Evolutionary conservation across 2,329 filamentous ascomycete genomes (phyloP).

Genomic region (Blastomyces silverae): DNA sequence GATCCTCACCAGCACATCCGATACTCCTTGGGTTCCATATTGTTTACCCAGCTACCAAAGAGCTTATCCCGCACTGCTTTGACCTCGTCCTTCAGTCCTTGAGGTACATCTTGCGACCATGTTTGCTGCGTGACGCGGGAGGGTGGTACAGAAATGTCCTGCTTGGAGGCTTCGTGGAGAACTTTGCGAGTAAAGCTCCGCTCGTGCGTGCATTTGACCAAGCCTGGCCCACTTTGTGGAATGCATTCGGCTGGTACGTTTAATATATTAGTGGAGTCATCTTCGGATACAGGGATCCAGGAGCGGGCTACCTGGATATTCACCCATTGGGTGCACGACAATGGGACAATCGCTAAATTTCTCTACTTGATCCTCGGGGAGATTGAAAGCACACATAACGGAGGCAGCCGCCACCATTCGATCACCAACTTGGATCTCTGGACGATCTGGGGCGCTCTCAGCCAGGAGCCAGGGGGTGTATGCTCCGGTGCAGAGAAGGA

Average conservation of each 20-base stretch:
- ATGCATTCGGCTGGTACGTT: conserved; percentile 15
- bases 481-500: conserved; percentile 25
- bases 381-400: conserved; percentile 11
- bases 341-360: conserved; percentile 15
- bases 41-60: conserved; percentile 9
- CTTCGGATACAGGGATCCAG: not conserved
- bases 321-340: conserved; percentile 12
- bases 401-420: conserved; percentile 39
- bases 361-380: conserved; percentile 13
- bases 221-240: conserved; percentile 3
- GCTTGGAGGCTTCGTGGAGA: conserved; percentile 4
- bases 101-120: conserved; percentile 12
- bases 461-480: conserved; percentile 29
- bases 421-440: conserved; percentile 41
- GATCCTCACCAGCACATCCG: conserved; percentile 15
- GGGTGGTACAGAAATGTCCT: conserved; percentile 14
- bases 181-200: conserved; percentile 15
- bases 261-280: not conserved
- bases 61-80: conserved; percentile 5
- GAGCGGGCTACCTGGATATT: conserved; percentile 10
- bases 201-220: conserved; percentile 15
- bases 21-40: conserved; percentile 12
- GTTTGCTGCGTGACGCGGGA: not conserved
- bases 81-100: conserved; percentile 13
- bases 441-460: conserved; percentile 35